Base-by-base conservation (phyloP, 2,329 filamentous ascomycete species). In the Sporothrix luriei region DNA sequence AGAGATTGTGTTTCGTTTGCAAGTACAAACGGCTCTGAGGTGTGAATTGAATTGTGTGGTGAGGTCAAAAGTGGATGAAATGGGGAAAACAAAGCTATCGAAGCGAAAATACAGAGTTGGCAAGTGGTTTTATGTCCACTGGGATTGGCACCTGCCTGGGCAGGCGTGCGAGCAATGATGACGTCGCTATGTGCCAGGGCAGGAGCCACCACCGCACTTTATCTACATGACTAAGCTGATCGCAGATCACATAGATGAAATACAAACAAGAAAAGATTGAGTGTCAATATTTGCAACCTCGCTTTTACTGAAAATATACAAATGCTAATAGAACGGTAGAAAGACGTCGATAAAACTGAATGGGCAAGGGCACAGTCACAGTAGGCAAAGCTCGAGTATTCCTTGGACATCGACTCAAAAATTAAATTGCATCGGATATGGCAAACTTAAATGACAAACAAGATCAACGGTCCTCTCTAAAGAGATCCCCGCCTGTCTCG, bases 71-170 rank as follows among this genome's bases (percentile, higher is more conserved):
- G 13, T 65, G 43, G 43, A 49, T 14, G 51, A 24, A 21, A 49
- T 21, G 16, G 62, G 26, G 26, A 51, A 51, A 33, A 40, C 46
- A 33, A 51, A 46, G 33, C 33, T 33, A 7, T 33, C 26, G 33
- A 54, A 11, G 33, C 51, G 16, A 4, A n/a, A 55, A 38, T 26
- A 9, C 29, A 66, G n/a, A 54, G 38, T 5, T 16, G 29, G 48
- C 49, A 54, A 33, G n/a, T 51, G 43, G n/a, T 54, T 54, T 66
- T 55, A 65, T 51, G 62, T 51, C 57, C 5, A 29, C 5, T 64
- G 24, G 61, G 24, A 65, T 38, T 51, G 24, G 62, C 62, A 65
- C 62, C 62, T 65, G 62, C 62, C 62, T 65, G 62, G 61, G 19
- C 61, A 21, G 24, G 61, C n/a, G n/a, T 33, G 43, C 43, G 14